A percentile compares a stretch with the other conserved stretches of the same genome.
Conservation (phyloP, 2,329 filamentous ascomycete genomes). For the Camptophora hylomeconis region DNA sequence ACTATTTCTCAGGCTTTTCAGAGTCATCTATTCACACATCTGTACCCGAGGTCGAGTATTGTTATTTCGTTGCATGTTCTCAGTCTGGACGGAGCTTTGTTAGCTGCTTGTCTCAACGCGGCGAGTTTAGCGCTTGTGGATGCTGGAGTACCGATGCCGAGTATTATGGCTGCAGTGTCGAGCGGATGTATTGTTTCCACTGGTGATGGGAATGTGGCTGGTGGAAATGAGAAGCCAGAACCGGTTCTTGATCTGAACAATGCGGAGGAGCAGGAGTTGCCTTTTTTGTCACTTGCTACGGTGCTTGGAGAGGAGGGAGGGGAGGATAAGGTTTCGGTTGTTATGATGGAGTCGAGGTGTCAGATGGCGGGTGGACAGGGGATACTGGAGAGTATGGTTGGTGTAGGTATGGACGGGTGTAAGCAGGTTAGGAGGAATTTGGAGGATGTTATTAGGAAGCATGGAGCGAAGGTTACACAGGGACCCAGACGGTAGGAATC, state of each 20-base stretch:
- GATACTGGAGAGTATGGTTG: constrained; percentile 81
- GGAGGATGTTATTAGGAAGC: constrained; percentile 53
- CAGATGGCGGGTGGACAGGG: constrained; percentile 43
- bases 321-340: constrained; percentile 52
- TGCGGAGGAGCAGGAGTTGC: constrained; percentile 57
- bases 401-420: constrained; percentile 83
- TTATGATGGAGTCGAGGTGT: constrained; percentile 81
- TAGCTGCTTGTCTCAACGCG: constrained; percentile 84
- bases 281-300: constrained; percentile 75
- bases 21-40: constrained; percentile 65
- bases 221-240: constrained; percentile 17
- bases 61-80: constrained; percentile 74
- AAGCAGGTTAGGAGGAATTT: constrained; percentile 71
- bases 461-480: constrained; percentile 14
- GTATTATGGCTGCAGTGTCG: constrained; percentile 80
- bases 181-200: constrained; percentile 48
- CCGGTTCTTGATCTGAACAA: constrained; percentile 31
- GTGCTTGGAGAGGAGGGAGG: constrained; percentile 52
- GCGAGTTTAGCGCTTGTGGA: constrained; percentile 84
- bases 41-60: constrained; percentile 82
- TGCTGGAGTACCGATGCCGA: constrained; percentile 87
- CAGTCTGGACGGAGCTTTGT: constrained; percentile 75
- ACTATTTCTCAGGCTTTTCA: constrained; percentile 68
- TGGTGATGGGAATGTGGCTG: too few species aligned
- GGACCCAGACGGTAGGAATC: constrained; percentile 7